A percentile compares a stretch with the other conserved stretches of the same genome.
Evolutionary conservation across 2,329 filamentous ascomycete species (phyloP).

Genomic region (Cladosporium phlei): DNA sequence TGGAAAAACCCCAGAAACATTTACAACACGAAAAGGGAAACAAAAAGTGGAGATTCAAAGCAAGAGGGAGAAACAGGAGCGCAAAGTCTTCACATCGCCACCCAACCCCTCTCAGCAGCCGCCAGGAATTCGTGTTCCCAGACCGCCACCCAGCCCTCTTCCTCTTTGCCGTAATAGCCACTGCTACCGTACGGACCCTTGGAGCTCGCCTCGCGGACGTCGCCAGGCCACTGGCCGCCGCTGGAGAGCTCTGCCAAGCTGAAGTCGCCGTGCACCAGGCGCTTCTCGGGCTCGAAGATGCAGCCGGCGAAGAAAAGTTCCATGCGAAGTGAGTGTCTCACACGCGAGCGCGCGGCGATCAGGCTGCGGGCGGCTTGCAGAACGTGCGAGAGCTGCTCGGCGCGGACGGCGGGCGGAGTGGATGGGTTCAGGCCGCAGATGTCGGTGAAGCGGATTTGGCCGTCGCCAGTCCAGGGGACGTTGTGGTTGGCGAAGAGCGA

Average conservation of each 20-base stretch:
- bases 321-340: constrained; percentile 39
- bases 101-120: constrained; percentile 31
- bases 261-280: constrained; percentile 47
- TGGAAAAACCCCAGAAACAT: too few species aligned
- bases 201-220: constrained; percentile 30
- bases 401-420: constrained; percentile 30
- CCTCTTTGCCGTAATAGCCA: constrained; percentile 46
- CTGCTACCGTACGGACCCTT: constrained; percentile 49
- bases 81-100: constrained; percentile 21
- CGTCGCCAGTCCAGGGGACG: constrained; percentile 43
- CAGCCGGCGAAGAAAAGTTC: constrained; percentile 50
- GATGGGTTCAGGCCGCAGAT: constrained; percentile 39
- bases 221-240: constrained; percentile 38
- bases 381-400: constrained; percentile 36
- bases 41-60: too few species aligned
- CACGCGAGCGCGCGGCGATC: constrained; percentile 34
- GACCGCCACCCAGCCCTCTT: constrained; percentile 39
- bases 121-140: constrained; percentile 31
- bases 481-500: constrained; percentile 43
- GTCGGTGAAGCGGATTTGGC: constrained; percentile 47
- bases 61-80: too few species aligned
- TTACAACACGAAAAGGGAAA: too few species aligned
- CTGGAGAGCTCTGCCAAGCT: constrained; percentile 39
- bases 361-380: constrained; percentile 40
- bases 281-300: constrained; percentile 46